Evolutionary conservation across 805 yeast genomes (phyloP), one percentile per base, ranked within the genome.

Genomic region (Torulaspora maleeae): DNA sequence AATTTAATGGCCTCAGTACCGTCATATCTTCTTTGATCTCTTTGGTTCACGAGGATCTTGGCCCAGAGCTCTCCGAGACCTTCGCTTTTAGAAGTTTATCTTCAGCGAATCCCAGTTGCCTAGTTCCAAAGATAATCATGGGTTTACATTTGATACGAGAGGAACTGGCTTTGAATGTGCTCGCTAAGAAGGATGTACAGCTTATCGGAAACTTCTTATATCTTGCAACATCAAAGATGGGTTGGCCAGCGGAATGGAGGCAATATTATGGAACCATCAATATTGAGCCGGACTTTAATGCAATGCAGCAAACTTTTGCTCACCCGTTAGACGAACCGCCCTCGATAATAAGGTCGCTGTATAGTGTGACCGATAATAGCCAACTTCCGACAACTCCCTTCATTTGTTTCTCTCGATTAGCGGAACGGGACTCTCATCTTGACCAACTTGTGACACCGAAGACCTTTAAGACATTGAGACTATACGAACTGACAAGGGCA

Each of bases 121-220:
- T 80, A 54, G 67, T 81, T 0, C 84, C 91, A 0, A 80, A 77
- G 47, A 73, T 86, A 9, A 73, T 81, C 0, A 64, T 85, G 20
- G 78, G 89, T 0, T 64, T 91, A 38, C 97, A 90, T 66, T 58
- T 89, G 30, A 66, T 87, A 2, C 69, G 89, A 43, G 97, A 91
- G 61, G 97, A 91, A 49, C 62, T 75, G 37, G 73, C 75, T 41
- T 67, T 91, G 25, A 80, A 84, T 54, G 64, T 77, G 1, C 64
- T 79, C 20, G 68, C 73, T 4, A 44, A 57, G 3, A 44, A 54
- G 0, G 60, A 67, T 7, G 65, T 73, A 10, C 53, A 67, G 3
- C 64, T 64, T 27, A 54, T 90, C 24, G 79, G 83, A 0, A 20
- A 66, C 1, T 61, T 89, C 17, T 61, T 89, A n/a, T 69, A 81